Percentiles rank a stretch among this genome's conserved stretches.
Evolutionary conservation across 208 protist species (phyloP).

Genomic region (Wallacemonas sp.): DNA sequence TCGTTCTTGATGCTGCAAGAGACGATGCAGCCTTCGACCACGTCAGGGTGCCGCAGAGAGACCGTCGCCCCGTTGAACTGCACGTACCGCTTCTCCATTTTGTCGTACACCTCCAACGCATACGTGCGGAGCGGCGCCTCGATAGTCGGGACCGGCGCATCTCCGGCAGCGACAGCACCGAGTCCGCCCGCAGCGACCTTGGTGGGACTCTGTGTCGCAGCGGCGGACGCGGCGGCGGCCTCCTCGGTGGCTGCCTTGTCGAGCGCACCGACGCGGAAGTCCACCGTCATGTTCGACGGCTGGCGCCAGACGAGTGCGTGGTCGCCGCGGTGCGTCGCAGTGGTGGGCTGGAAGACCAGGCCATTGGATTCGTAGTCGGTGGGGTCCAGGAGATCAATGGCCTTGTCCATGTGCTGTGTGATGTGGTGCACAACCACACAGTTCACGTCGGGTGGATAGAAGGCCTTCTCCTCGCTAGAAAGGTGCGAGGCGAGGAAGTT

Average conservation of each 20-base stretch:
- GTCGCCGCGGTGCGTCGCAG: constrained; percentile 40
- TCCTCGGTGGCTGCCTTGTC: constrained; percentile 11
- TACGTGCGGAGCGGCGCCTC: constrained; percentile 43
- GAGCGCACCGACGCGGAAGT: constrained; percentile 73
- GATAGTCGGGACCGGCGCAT: constrained; percentile 1
- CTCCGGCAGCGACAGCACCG: constrained; percentile 7
- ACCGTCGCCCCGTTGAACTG: constrained; percentile 70
- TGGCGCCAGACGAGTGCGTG: constrained; percentile 70
- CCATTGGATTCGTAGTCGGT: constrained; percentile 64
- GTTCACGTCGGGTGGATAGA: constrained; percentile 33
- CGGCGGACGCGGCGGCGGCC: constrained; percentile 1
- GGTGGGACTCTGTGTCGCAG: neutral
- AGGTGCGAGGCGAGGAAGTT: constrained; percentile 45
- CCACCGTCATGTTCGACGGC: constrained; percentile 59
- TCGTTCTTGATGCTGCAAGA: constrained; percentile 62
- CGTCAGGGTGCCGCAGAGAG: constrained; percentile 60
- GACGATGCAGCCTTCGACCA: constrained; percentile 77
- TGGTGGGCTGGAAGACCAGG: constrained; percentile 75
- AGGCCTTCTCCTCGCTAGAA: constrained; percentile 39
- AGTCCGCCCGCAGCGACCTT: constrained; percentile 4
- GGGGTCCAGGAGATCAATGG: constrained; percentile 59
- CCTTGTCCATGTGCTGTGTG: constrained; percentile 39
- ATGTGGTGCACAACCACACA: constrained; percentile 72
- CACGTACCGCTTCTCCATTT: constrained; percentile 72
- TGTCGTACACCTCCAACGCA: constrained; percentile 84